These are phyloP conservation scores for Camellia oleifera DNA, from an alignment of 179 eudicot species.

Conservation along the genomic window DNA sequence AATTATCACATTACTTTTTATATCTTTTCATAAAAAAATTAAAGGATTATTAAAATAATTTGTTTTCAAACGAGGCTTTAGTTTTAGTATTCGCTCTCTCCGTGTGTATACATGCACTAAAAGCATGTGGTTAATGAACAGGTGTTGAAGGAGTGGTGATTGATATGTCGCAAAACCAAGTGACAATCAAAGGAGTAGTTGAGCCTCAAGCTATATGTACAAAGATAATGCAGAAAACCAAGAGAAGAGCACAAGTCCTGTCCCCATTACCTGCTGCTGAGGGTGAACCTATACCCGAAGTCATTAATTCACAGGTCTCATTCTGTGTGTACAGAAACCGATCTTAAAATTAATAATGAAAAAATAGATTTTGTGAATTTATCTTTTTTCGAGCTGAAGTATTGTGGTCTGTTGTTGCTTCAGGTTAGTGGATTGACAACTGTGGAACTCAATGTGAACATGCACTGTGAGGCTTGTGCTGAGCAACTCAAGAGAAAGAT, in stretches of 20 bases:
- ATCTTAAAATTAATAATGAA: background rate
- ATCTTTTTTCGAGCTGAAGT: background rate
- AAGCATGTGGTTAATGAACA: conserved; percentile 19
- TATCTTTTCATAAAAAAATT: no score
- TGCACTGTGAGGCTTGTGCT: conserved; percentile 98
- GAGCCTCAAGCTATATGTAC: conserved; percentile 82
- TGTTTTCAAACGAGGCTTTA: no score
- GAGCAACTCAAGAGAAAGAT: conserved; percentile 87
- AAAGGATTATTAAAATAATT: no score
- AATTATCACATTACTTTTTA: no score
- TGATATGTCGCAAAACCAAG: conserved; percentile 72
- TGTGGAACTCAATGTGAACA: conserved; percentile 84
- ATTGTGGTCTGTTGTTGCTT: conserved; percentile 1
- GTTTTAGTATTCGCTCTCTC: background rate
- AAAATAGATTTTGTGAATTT: background rate
- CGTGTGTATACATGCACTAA: background rate
- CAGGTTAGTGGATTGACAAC: conserved; percentile 80
- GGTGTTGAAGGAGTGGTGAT: conserved; percentile 81
- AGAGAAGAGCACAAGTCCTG: conserved; percentile 68
- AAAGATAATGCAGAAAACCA: conserved; percentile 68
- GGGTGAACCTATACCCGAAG: conserved; percentile 69
- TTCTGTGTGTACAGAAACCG: background rate
- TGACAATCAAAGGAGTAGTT: conserved; percentile 79
- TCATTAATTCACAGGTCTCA: conserved; percentile 76
- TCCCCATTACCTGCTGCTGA: conserved; percentile 86